phyloP scores from a whole-genome alignment of 495 filamentous ascomycete species.

The Amorphotheca resinae region DNA sequence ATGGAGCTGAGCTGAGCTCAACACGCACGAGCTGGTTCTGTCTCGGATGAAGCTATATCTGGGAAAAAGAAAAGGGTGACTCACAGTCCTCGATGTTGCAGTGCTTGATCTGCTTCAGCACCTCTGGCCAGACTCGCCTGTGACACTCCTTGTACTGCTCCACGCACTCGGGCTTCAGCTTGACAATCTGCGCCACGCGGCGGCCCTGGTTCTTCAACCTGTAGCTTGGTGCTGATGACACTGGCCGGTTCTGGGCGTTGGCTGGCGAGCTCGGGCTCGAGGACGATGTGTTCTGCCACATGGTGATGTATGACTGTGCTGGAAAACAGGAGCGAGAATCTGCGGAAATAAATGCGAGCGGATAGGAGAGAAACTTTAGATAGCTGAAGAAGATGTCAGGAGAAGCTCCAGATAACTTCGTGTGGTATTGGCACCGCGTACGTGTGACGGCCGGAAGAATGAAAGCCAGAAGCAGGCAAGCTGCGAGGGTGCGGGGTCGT shows the following conservation, averaged over 20 bases:
- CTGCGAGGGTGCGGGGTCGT: no score
- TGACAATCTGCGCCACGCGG: conserved; percentile 55
- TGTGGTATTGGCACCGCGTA: no score
- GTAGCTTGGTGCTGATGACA: conserved; percentile 4
- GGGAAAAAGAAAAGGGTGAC: conserved; percentile 17
- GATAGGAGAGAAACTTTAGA: no score
- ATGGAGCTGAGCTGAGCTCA: no score
- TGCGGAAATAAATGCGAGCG: no score
- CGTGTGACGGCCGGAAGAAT: no score
- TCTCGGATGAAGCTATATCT: no score
- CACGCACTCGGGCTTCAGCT: conserved; percentile 50
- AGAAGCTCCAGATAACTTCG: no score
- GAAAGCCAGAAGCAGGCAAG: no score
- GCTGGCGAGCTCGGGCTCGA: conserved; percentile 12
- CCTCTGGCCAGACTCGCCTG: conserved; percentile 60
- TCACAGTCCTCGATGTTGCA: conserved; percentile 62
- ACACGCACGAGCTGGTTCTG: neutral
- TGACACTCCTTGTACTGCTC: conserved; percentile 61
- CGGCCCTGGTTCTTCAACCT: conserved; percentile 29
- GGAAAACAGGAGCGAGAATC: neutral
- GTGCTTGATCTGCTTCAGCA: conserved; percentile 56
- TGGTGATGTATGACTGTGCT: no score
- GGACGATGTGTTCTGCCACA: conserved; percentile 13
- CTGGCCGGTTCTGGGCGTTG: conserved; percentile 1
- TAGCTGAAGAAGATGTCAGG: no score